Evolutionary conservation across 1,284 basidiomycete genomes (phyloP).

Genomic region (Coniferiporia sulphurascens): DNA sequence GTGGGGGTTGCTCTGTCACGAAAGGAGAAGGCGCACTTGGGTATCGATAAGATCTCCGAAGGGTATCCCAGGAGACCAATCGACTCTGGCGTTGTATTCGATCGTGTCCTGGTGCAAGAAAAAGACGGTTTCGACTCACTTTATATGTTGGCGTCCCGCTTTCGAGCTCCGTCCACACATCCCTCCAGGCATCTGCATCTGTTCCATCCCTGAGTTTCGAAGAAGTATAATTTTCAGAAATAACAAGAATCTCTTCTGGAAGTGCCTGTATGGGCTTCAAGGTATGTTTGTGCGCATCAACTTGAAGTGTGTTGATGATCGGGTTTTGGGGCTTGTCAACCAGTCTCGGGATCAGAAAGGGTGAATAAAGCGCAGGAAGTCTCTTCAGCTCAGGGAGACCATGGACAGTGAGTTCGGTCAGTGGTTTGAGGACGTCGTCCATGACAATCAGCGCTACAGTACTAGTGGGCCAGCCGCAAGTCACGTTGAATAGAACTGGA

Average conservation of each 20-base stretch:
- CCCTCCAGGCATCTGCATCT: background rate
- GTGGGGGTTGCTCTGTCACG: constrained; percentile 56
- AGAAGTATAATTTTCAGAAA: background rate
- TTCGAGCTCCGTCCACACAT: background rate
- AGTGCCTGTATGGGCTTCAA: background rate
- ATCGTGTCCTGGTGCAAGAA: background rate
- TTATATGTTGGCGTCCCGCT: background rate
- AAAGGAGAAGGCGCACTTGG: constrained; percentile 40
- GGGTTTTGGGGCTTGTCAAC: constrained; percentile 71
- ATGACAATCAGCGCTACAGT: background rate
- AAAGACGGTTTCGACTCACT: background rate
- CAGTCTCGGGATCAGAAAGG: constrained; percentile 55
- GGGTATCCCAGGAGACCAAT: constrained; percentile 37
- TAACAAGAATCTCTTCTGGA: background rate
- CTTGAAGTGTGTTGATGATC: constrained; percentile 47
- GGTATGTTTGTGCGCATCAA: background rate
- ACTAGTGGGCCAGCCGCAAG: background rate
- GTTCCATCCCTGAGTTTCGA: background rate
- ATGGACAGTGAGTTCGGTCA: background rate
- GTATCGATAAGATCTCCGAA: constrained; percentile 34
- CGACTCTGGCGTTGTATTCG: background rate
- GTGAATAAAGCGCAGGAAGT: constrained; percentile 24
- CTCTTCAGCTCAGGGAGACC: background rate
- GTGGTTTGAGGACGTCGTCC: background rate
- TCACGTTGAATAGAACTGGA: background rate